Conservation (phyloP, 2,329 filamentous ascomycete species). For the Neonectria faginata region DNA sequence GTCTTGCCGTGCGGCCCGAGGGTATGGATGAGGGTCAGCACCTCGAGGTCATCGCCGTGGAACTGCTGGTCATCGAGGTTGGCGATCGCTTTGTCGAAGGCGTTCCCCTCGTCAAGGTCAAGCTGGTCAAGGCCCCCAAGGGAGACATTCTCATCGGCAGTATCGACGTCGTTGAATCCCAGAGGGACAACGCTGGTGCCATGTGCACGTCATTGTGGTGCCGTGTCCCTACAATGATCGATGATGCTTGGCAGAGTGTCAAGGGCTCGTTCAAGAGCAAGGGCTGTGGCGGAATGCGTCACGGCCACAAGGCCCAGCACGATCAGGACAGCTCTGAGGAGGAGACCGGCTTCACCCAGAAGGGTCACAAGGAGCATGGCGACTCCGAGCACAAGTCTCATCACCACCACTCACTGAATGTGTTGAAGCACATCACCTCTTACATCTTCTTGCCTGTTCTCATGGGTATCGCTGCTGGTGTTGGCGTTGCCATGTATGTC, state of each 20-base stretch:
- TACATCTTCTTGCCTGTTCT: slow-evolving; percentile 76
- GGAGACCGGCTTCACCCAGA: slow-evolving; percentile 16
- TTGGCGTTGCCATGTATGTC: slow-evolving; percentile 72
- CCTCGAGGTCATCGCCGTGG: slow-evolving; percentile 64
- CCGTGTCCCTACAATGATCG: slow-evolving; percentile 56
- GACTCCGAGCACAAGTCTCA: slow-evolving; percentile 39
- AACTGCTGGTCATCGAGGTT: slow-evolving; percentile 71
- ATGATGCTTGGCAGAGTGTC: slow-evolving; percentile 44
- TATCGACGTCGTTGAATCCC: slow-evolving; percentile 54
- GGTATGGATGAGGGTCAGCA: slow-evolving; percentile 63
- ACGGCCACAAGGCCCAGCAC: slow-evolving; percentile 30
- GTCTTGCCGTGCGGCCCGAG: slow-evolving; percentile 56
- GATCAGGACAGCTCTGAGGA: slow-evolving; percentile 36
- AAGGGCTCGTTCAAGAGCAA: slow-evolving; percentile 43
- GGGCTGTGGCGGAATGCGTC: slow-evolving; percentile 44
- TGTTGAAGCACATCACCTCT: slow-evolving; percentile 67
- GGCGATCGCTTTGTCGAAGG: slow-evolving; percentile 65
- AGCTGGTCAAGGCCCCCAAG: slow-evolving; percentile 69
- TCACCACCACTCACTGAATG: slow-evolving; percentile 55
- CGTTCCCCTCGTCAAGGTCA: slow-evolving; percentile 68
- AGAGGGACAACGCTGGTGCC: slow-evolving; percentile 12
- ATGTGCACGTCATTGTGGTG: slow-evolving; percentile 64
- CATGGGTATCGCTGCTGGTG: slow-evolving; percentile 75
- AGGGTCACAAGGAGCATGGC: slow-evolving; percentile 35
- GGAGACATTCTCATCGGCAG: slow-evolving; percentile 67